A percentile compares a stretch with the other conserved stretches of the same genome.
These are phyloP conservation scores for Aspergillus awamori DNA, from an alignment of 2,329 filamentous ascomycete genomes.

Conservation along the genomic window DNA sequence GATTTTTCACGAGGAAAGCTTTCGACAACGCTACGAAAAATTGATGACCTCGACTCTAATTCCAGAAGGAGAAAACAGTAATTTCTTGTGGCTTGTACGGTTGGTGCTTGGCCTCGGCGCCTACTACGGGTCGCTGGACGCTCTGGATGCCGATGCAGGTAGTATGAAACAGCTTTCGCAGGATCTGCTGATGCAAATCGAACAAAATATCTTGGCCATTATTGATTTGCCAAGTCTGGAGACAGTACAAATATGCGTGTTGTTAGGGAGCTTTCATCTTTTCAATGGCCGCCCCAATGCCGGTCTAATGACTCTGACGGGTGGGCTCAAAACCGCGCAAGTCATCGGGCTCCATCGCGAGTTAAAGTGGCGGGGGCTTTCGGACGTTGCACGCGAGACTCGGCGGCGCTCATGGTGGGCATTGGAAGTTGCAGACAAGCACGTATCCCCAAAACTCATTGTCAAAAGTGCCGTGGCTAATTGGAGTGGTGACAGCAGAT, in stretches of 20 bases:
- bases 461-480: too few relatives aligned
- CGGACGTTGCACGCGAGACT: background rate
- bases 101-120: conserved; percentile 13
- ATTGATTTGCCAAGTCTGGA: conserved; percentile 9
- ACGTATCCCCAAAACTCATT: background rate
- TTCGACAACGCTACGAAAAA: conserved; percentile 16
- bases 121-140: conserved; percentile 11
- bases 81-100: conserved; percentile 13
- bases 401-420: conserved; percentile 14
- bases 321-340: conserved; percentile 13
- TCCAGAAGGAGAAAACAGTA: conserved; percentile 4
- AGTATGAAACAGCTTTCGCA: conserved; percentile 2
- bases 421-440: conserved; percentile 11
- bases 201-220: conserved; percentile 10
- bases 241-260: conserved; percentile 15
- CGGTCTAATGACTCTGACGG: conserved; percentile 10
- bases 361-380: too few relatives aligned
- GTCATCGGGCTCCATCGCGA: too few relatives aligned
- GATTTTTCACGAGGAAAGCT: conserved; percentile 20
- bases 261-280: conserved; percentile 14
- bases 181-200: conserved; percentile 6
- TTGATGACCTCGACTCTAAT: conserved; percentile 7
- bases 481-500: background rate
- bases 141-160: background rate
- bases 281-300: conserved; percentile 17